Base-by-base conservation (phyloP, 2,329 filamentous ascomycete genomes). In the Mariannaea sp. region DNA sequence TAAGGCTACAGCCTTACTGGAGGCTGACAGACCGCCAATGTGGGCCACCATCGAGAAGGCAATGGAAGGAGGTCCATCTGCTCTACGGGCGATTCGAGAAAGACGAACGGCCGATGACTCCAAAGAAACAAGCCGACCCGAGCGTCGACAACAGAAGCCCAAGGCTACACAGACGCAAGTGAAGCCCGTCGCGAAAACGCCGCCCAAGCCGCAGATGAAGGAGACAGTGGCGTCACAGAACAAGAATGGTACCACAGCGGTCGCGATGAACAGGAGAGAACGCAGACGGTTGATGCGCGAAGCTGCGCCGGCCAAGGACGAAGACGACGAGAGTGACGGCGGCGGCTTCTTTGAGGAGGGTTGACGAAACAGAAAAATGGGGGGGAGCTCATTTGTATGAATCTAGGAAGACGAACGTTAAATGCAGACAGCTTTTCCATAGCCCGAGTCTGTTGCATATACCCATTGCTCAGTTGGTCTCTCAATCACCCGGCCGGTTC, bases 21-120 rank as follows among this genome's bases (percentile, higher is more conserved):
- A 73, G n/a, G 68, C 73, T 5, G 73, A 78, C 53, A 71, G 80
- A 53, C 78, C 80, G 6, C 78, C 82, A n/a, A 81, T 92, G 75
- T 92, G 89, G 89, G 72, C 73, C 13, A 72, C 79, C 12, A 80
- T 93, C 14, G 87, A 89, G 72, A 76, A 82, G 64, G 80, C 85
- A 10, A 84, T 88, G 76, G 73, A 76, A 47, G 75, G 83, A 30
- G 84, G 84, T 6, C 74, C 68, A 3, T 60, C 74, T 1, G 78
- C 77, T 12, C 66, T 89, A 45, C 77, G 81, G 54, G 73, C 68
- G 46, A 65, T 89, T 43, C 77, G 84, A 45, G 82, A 88, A 60
- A 78, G 84, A 54, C 71, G 70, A 19, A 59, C 67, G 12, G 49
- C 59, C 30, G 62, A 59, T 5, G 54, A 55, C 6, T 44, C 55